Base-by-base conservation (phyloP, 202 grass and related monocot genomes). In the Hordeum pubiflorum region DNA sequence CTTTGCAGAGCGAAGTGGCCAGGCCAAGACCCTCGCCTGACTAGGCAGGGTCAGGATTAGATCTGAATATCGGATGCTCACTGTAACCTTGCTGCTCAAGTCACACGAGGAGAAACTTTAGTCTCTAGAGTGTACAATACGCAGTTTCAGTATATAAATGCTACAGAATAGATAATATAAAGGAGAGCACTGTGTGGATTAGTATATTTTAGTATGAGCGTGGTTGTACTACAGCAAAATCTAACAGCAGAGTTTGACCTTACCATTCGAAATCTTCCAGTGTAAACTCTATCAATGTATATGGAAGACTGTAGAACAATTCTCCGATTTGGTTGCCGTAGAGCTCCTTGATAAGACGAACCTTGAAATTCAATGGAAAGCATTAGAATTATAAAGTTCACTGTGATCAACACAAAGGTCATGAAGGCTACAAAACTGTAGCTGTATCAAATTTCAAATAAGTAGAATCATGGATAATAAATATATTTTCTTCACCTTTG, bases 261-360 rank as follows among this genome's bases (percentile, higher is more conserved):
- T 86, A 97, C 94, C 94, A 97, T 80, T 91, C 90, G 44, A 92
- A 94, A 77, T 97, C 91, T 82, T 94, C 94, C 83, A 97, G 77
- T 44, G 88, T 79, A 84, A 97, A 97, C 82, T 97, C 94, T 70
- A 97, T 86, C 84, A 94, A 80, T 65, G 92, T 92, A 44, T 89
- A 97, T 72, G 94, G 69, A 87, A 92, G 91, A 73, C 86, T 93
- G 54, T 91, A 70, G 68, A 89, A 97, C 48, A 97, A 73, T 69
- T 97, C 94, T 9, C 90, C 83, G 60, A 97, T 97, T 87, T 97
- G 94, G 46, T 94, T 91, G 40, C 94, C 94, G 50, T 94, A 97
- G 15, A 97, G 82, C 69, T 97, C 94, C 82, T 97, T 94, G 77
- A 97, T 81, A 94, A 97, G 91, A 20, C 88, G 87, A 31, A 94